These are phyloP conservation scores for Odontarrhena argentea DNA, from an alignment of 345 rosid genomes.

Conservation along the genomic window DNA sequence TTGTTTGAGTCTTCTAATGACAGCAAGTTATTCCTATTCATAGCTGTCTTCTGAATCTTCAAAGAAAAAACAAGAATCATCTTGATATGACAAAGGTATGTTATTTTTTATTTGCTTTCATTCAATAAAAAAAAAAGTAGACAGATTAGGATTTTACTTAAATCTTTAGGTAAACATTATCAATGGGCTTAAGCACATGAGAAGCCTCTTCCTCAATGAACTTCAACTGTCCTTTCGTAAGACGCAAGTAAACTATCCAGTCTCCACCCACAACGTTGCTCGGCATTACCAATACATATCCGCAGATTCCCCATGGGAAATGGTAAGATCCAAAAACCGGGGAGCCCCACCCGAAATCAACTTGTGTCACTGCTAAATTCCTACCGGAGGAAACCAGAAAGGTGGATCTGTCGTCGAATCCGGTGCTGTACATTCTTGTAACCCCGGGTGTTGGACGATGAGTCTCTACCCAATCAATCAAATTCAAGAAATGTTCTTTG, in stretches of 20 bases:
- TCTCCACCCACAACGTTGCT: slow-evolving; percentile 47
- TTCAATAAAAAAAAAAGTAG: neutral
- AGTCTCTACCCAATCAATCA: slow-evolving; percentile 81
- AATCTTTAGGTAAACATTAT: slow-evolving; percentile 43
- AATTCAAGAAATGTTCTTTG: slow-evolving; percentile 65
- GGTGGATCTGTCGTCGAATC: slow-evolving; percentile 52
- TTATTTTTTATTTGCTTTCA: too few species aligned
- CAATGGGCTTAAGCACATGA: slow-evolving; percentile 48
- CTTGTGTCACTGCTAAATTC: slow-evolving; percentile 48
- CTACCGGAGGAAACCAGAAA: slow-evolving; percentile 80
- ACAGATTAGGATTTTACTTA: neutral
- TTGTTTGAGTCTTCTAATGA: too few species aligned
- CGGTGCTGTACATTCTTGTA: slow-evolving; percentile 56
- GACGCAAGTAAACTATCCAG: slow-evolving; percentile 59
- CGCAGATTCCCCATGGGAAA: slow-evolving; percentile 53
- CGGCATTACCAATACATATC: slow-evolving; percentile 66
- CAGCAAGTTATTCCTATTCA: too few species aligned
- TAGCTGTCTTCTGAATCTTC: too few species aligned
- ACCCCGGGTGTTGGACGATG: slow-evolving; percentile 55
- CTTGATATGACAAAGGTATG: too few species aligned
- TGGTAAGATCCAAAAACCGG: slow-evolving; percentile 56
- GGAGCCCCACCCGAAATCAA: slow-evolving; percentile 61
- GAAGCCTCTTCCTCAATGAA: slow-evolving; percentile 48
- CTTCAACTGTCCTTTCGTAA: slow-evolving; percentile 44
- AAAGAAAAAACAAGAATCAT: too few species aligned